phyloP scores from a whole-genome alignment of 768 basidiomycete species.

The Tephrocybe sp. region DNA sequence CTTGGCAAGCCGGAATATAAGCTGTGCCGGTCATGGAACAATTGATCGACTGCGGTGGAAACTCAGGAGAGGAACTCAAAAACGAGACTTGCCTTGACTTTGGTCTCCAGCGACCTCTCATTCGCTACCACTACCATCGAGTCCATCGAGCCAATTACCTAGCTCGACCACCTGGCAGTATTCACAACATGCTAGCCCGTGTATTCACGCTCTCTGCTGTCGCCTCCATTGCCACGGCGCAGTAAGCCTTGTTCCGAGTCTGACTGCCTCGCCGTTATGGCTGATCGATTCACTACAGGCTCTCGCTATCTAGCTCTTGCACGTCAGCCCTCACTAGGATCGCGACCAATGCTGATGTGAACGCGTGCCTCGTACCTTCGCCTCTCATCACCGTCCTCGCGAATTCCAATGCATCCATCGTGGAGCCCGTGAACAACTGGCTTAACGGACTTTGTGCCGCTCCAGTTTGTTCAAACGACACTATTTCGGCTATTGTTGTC shows the following conservation, averaged over 20 bases:
- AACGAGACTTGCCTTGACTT: background rate
- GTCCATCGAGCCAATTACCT: no score
- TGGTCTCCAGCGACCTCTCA: background rate
- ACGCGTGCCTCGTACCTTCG: slow-evolving; percentile 48
- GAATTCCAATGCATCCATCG: slow-evolving; percentile 31
- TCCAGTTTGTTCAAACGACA: slow-evolving; percentile 56
- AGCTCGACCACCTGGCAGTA: background rate
- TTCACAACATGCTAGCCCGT: slow-evolving; percentile 10
- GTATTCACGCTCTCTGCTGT: slow-evolving; percentile 16
- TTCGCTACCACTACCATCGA: background rate
- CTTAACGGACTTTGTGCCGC: slow-evolving; percentile 53
- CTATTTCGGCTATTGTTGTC: slow-evolving; percentile 52
- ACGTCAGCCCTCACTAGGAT: slow-evolving; percentile 43
- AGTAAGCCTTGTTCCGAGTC: slow-evolving; percentile 9
- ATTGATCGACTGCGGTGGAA: background rate
- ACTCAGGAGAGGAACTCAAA: slow-evolving; percentile 1
- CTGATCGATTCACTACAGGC: slow-evolving; percentile 3
- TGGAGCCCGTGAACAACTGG: slow-evolving; percentile 59
- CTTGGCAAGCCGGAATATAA: background rate
- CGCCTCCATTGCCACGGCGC: slow-evolving; percentile 14
- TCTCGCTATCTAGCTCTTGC: slow-evolving; percentile 48
- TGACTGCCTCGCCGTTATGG: background rate
- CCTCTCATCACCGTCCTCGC: slow-evolving; percentile 42
- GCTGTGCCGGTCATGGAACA: background rate
- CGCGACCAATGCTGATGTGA: slow-evolving; percentile 41